Evolutionary conservation across 495 filamentous ascomycete genomes (phyloP).

Genomic region (Tuber brumale): DNA sequence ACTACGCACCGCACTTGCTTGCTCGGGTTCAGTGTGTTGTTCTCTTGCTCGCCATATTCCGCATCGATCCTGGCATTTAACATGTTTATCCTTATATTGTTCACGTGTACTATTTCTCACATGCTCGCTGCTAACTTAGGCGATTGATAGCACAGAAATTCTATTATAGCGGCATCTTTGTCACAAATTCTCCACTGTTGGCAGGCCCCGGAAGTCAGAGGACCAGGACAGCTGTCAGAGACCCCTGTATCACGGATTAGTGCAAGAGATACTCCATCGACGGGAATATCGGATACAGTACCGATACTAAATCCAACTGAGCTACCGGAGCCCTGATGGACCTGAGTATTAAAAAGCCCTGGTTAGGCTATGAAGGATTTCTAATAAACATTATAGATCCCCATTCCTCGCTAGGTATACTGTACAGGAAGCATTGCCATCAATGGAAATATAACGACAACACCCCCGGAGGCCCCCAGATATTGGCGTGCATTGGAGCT

Average conservation of each 20-base stretch:
- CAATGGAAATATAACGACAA: not conserved
- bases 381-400: not conserved
- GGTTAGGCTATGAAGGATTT: not conserved
- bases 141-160: not conserved
- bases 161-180: not conserved
- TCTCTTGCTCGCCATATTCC: not conserved
- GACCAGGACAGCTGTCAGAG: not conserved
- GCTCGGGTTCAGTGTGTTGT: not conserved
- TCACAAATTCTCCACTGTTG: not conserved
- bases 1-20: not conserved
- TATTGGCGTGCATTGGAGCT: not conserved
- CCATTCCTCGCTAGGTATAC: not conserved
- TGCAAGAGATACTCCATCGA: not conserved
- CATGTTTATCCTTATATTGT: not conserved
- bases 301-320: not conserved
- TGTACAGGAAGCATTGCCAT: not conserved
- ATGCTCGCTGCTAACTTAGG: not conserved
- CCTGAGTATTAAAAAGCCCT: not conserved
- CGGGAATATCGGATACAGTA: not conserved
- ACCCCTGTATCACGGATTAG: not conserved
- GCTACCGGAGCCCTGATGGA: not conserved
- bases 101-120: not conserved
- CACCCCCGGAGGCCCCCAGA: not conserved
- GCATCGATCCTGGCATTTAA: not conserved
- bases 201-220: not conserved